phyloP scores from a whole-genome alignment of 164 flowering plant species.

The Nymphaea colorata region DNA sequence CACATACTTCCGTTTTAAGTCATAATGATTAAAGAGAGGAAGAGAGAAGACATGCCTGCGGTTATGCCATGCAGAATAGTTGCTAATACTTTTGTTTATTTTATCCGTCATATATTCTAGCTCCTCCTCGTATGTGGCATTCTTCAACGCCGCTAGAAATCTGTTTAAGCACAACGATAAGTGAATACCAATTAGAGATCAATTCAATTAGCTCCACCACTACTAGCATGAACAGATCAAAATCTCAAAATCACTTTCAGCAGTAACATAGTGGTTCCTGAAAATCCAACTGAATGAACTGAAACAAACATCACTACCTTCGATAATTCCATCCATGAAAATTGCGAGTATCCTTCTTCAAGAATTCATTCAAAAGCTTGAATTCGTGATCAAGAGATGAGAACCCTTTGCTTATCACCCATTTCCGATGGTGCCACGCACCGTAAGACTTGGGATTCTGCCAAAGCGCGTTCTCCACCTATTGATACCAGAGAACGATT shows the following conservation, averaged over 20 bases:
- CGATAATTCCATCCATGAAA: constrained; percentile 93
- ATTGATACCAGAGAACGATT: background rate
- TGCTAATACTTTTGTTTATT: constrained; percentile 72
- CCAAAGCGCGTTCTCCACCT: constrained; percentile 72
- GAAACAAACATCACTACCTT: constrained; percentile 28
- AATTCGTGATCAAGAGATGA: constrained; percentile 55
- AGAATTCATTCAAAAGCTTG: constrained; percentile 47
- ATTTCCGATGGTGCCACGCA: constrained; percentile 93
- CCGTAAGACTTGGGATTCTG: constrained; percentile 74
- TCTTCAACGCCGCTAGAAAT: constrained; percentile 61
- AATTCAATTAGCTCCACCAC: background rate
- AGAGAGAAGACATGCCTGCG: constrained; percentile 31
- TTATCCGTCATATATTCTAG: constrained; percentile 55
- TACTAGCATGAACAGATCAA: background rate
- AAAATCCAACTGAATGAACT: background rate
- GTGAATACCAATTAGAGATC: background rate
- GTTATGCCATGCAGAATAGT: constrained; percentile 96
- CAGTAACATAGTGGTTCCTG: too few relatives aligned
- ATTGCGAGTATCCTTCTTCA: constrained; percentile 63
- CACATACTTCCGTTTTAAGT: too few relatives aligned
- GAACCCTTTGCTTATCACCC: constrained; percentile 70
- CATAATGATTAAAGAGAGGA: background rate
- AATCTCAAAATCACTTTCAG: too few relatives aligned
- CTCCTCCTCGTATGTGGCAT: constrained; percentile 59
- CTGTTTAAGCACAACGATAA: constrained; percentile 16